phyloP scores from a whole-genome alignment of 768 basidiomycete species.

The Thelephora ganbajun region DNA sequence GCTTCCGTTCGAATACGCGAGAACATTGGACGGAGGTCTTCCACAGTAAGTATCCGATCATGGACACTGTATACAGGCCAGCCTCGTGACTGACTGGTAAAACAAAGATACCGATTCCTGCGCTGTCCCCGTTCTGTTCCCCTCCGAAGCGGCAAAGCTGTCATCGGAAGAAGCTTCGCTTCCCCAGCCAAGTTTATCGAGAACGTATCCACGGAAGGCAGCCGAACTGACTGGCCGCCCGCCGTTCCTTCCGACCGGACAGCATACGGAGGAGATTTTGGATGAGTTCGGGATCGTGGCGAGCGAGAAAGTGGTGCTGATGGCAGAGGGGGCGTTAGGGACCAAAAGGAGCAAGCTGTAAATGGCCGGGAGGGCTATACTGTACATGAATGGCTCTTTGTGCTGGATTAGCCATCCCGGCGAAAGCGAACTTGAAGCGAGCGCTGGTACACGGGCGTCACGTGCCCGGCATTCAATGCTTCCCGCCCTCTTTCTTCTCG shows the following conservation, averaged over 20 bases:
- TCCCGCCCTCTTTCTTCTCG: too few species aligned
- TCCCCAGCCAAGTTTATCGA: constrained; percentile 12
- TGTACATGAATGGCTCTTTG: too few species aligned
- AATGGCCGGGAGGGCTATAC: too few species aligned
- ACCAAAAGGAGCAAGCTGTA: too few species aligned
- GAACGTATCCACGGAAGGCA: constrained; percentile 9
- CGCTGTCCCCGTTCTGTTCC: constrained; percentile 50
- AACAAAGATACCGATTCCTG: constrained; percentile 62
- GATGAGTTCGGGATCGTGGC: constrained; percentile 7
- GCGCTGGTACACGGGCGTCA: too few species aligned
- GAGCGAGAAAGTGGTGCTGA: not conserved
- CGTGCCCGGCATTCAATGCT: too few species aligned
- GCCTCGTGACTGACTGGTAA: not conserved
- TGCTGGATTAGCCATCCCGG: too few species aligned
- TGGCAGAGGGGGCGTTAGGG: not conserved
- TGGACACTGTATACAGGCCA: not conserved
- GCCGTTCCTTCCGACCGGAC: constrained; percentile 1
- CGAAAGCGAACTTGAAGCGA: too few species aligned
- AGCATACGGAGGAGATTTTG: constrained; percentile 10
- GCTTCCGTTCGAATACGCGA: constrained; percentile 44
- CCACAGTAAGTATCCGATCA: constrained; percentile 30
- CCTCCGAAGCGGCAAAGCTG: constrained; percentile 41
- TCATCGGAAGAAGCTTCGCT: constrained; percentile 11
- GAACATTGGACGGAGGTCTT: constrained; percentile 61
- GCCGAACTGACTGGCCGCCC: not conserved